Conservation (phyloP, 1,139 yeast genomes). For the Yamadazyma jaroonii region DNA sequence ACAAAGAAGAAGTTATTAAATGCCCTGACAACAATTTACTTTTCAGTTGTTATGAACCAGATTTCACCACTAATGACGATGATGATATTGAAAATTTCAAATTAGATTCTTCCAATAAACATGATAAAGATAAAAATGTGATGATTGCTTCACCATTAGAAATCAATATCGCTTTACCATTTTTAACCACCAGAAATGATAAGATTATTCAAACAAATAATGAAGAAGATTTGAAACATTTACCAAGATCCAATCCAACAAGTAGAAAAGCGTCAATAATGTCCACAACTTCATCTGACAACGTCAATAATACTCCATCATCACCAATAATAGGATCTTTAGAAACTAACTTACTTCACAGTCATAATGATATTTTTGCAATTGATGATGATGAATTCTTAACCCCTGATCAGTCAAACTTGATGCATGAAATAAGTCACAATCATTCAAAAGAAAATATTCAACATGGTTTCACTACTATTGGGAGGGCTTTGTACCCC, state of each 20-base stretch:
- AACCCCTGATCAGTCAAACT: constrained; percentile 28
- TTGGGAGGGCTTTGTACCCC: constrained; percentile 51
- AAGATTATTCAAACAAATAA: constrained; percentile 26
- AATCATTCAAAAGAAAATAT: constrained; percentile 28
- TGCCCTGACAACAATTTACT: constrained; percentile 61
- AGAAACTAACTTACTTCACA: constrained; percentile 39
- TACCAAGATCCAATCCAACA: constrained; percentile 14
- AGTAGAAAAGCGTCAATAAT: constrained; percentile 26
- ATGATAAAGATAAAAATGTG: constrained; percentile 10
- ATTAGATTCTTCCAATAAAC: constrained; percentile 6
- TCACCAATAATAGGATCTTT: constrained; percentile 42
- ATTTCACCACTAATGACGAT: constrained; percentile 7
- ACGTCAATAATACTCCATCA: constrained; percentile 20
- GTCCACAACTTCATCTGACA: constrained; percentile 8
- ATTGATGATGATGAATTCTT: constrained; percentile 19
- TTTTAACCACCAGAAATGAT: constrained; percentile 41
- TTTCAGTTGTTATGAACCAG: constrained; percentile 51
- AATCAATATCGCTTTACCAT: constrained; percentile 45
- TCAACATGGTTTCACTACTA: constrained; percentile 36
- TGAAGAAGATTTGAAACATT: constrained; percentile 19
- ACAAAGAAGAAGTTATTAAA: constrained; percentile 60
- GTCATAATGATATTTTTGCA: constrained; percentile 17
- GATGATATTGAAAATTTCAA: constrained; percentile 16
- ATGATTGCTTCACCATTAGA: constrained; percentile 47
- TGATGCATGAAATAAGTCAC: constrained; percentile 25